phyloP scores from a whole-genome alignment of 768 basidiomycete genomes.

The Rhizopogon salebrosus region DNA sequence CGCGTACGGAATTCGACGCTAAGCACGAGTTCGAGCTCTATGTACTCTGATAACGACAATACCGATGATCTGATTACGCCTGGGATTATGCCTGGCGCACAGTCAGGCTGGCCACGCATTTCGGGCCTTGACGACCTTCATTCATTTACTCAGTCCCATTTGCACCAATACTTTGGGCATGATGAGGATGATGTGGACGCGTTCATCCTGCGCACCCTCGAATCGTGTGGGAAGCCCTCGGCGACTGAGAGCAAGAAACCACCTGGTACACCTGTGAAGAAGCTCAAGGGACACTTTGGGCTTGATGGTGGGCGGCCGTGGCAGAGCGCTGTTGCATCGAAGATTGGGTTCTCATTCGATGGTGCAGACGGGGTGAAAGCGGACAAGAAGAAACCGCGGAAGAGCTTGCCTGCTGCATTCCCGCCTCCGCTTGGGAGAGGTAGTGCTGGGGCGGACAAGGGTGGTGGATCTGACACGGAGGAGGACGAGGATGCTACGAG shows the following conservation, averaged over 20 bases:
- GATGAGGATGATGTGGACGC: slow-evolving; percentile 51
- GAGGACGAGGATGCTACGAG: slow-evolving; percentile 54
- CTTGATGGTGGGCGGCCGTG: slow-evolving; percentile 60
- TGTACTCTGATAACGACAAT: slow-evolving; percentile 40
- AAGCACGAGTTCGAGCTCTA: slow-evolving; percentile 52
- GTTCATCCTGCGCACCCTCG: slow-evolving; percentile 69
- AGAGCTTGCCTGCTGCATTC: slow-evolving; percentile 75
- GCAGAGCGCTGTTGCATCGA: slow-evolving; percentile 75
- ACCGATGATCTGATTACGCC: slow-evolving; percentile 74
- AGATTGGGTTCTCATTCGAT: slow-evolving; percentile 50
- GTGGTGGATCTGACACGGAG: slow-evolving; percentile 52
- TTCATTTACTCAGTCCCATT: not conserved
- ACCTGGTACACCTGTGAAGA: slow-evolving; percentile 83
- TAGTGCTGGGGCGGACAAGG: slow-evolving; percentile 26
- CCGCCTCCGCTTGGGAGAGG: slow-evolving; percentile 34
- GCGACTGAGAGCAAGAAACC: slow-evolving; percentile 48
- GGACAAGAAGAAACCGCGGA: slow-evolving; percentile 43
- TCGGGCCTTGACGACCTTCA: slow-evolving; percentile 35
- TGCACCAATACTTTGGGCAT: slow-evolving; percentile 13
- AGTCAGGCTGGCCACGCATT: slow-evolving; percentile 61
- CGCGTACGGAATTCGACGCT: slow-evolving; percentile 47
- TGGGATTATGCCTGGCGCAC: slow-evolving; percentile 43
- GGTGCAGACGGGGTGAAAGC: slow-evolving; percentile 38
- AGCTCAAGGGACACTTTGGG: slow-evolving; percentile 48
- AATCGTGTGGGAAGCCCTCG: slow-evolving; percentile 48